These are phyloP conservation scores for Fusarium sp. DNA, from an alignment of 2,329 filamentous ascomycete species.

Conservation along the genomic window DNA sequence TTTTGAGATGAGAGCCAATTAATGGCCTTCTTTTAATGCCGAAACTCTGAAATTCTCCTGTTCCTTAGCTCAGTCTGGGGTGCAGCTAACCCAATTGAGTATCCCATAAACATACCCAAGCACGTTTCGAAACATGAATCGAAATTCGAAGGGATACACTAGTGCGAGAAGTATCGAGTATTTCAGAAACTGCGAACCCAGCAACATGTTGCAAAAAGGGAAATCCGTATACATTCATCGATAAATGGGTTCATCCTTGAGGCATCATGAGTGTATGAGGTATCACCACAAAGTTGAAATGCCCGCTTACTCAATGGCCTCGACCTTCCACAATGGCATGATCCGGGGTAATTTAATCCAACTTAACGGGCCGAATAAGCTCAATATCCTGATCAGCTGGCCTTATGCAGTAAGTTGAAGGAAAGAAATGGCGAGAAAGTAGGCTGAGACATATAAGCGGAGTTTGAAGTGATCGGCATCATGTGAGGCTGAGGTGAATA, in stretches of 20 bases:
- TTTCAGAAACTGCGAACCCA: not conserved
- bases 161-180: not conserved
- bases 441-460: not conserved
- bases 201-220: rapidly evolving
- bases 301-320: not conserved
- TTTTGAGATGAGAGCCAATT: not conserved
- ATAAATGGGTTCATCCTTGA: not conserved
- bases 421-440: not conserved
- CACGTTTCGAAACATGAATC: not conserved
- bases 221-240: not conserved
- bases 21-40: not conserved
- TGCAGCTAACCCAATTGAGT: not conserved
- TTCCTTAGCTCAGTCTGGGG: not conserved
- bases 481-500: not conserved
- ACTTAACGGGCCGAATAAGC: not conserved
- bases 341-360: not conserved
- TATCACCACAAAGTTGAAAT: not conserved
- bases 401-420: too few relatives aligned
- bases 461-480: not conserved
- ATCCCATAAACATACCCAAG: not conserved
- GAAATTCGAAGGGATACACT: not conserved
- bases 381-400: not conserved
- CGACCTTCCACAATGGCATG: not conserved
- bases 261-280: not conserved
- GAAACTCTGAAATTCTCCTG: not conserved